phyloP scores from a whole-genome alignment of 1,284 basidiomycete species.

The Coniferiporia weirii region DNA sequence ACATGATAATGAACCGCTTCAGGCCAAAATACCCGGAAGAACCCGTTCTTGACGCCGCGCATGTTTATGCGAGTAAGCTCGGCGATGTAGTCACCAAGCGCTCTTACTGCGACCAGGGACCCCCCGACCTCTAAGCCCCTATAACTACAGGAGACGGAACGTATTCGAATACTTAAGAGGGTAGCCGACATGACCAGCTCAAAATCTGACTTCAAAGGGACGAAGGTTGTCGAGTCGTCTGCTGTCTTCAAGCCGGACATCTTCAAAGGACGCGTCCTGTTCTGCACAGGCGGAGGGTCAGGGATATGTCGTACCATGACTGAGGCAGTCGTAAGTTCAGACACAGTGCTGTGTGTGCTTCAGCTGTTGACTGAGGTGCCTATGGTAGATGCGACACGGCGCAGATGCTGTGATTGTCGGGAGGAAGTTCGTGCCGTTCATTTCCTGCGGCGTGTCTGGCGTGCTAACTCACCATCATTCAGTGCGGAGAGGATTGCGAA shows the following conservation, averaged over 20 bases:
- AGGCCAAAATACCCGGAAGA: no score
- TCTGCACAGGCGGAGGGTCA: slow-evolving; percentile 87
- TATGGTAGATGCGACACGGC: slow-evolving; percentile 75
- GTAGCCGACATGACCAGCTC: neutral
- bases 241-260: slow-evolving; percentile 73
- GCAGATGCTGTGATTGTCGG: slow-evolving; percentile 81
- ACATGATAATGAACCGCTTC: no score
- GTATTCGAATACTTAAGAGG: no score
- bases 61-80: no score
- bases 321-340: slow-evolving; percentile 59
- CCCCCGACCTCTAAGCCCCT: no score
- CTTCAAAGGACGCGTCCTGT: slow-evolving; percentile 90
- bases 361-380: slow-evolving; percentile 3
- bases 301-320: slow-evolving; percentile 93
- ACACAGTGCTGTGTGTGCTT: slow-evolving; percentile 8
- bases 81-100: no score
- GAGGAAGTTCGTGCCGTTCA: slow-evolving; percentile 58
- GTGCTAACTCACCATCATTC: neutral
- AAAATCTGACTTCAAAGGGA: neutral
- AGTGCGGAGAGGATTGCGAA: neutral
- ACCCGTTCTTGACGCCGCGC: no score
- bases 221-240: slow-evolving; percentile 42
- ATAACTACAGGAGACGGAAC: no score
- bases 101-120: no score
- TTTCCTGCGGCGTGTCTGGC: neutral